Base-by-base conservation (phyloP, 2,329 filamentous ascomycete species). In the Colletotrichum sp. region DNA sequence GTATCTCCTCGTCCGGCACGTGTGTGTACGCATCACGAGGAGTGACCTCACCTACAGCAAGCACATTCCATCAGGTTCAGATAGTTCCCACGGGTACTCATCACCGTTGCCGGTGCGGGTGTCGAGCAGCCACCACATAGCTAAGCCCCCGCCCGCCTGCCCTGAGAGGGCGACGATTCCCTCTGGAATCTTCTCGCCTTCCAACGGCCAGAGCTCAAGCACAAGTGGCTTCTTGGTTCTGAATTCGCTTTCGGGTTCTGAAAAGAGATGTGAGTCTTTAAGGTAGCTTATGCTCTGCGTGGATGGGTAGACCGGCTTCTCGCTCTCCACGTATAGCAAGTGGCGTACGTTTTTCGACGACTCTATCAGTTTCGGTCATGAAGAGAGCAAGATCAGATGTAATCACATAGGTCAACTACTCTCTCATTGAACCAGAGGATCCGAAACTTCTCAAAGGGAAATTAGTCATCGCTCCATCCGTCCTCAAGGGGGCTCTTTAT, bases 61-160 rank as follows among this genome's bases (percentile, higher is more conserved):
- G 18, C 4, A 43, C 9, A 43, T 6, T n/a, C 18, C 2, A 43
- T 43, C 18, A 43, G 5, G 3, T 0, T n/a, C 38, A 43, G 38
- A 43, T 10, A 43, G 2, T 0, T 0, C 38, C 18, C 18, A n/a
- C 9, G 3, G 16, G 18, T 0, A 0, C 9, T 12, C 9, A n/a
- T n/a, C 18, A n/a, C 1, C 0, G 0, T n/a, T 43, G 1, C 9
- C 18, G 4, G 9, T 12, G 18, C 18, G 3, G 18, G 9, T n/a
- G 9, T 43, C 18, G 2, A 43, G 38, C 38, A 43, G 18, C 5
- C 38, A 43, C 38, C 38, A 43, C 18, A 43, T 6, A n/a, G 38
- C 38, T 10, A 43, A 43, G 9, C 38, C 38, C 38, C 38, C 38
- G 0, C 12, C 18, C 38, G 38, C 38, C 5, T 43, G 18, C 9